Evolutionary conservation across 2,329 filamentous ascomycete genomes (phyloP), one percentile per base, ranked within the genome.

Genomic region (Pseudogymnoascus sp.): DNA sequence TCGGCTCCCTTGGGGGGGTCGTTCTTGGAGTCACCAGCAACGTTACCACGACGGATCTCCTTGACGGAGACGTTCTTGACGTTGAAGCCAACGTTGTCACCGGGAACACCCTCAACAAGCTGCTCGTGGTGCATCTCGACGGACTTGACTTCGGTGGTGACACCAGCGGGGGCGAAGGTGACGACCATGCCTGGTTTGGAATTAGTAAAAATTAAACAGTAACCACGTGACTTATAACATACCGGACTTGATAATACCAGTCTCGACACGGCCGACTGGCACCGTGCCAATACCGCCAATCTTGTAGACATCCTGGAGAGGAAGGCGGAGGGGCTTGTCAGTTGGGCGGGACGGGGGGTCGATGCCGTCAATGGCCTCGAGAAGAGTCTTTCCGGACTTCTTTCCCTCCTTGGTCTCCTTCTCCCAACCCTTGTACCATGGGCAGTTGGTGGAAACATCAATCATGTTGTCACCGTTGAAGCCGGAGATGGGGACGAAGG

Each of bases 381-480:
- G 91, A 72, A 99, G 93, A 77, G 95, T 97, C 91, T 96, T 97
- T 81, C 95, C 95, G 70, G 85, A 84, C 78, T 82, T 72, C 89
- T 96, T 96, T 79, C 83, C 86, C 77, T 83, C 81, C 86, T 93
- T 95, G 87, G 85, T 88, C 88, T 97, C 93, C 90, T 96, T 97
- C 86, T 96, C 89, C 95, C 95, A 99, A 72, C 95, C 95, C 91
- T 97, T 99, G 92, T 99, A 99, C 95, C 95, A 99, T 80, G 93
- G 90, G 88, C 88, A 92, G 90, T 97, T 97, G 86, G 82, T 67
- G 82, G 93, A 96, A 77, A 81, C 69, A 66, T 90, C 81, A 69
- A 99, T 88, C 95, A 99, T 99, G 91, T 99, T 99, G 90, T 99
- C 95, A 79, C 95, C 95, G 88, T 99, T 89, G 92, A 99, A 99